Conservation (phyloP, 176 grass and related monocot species). For the Musa acuminata region DNA sequence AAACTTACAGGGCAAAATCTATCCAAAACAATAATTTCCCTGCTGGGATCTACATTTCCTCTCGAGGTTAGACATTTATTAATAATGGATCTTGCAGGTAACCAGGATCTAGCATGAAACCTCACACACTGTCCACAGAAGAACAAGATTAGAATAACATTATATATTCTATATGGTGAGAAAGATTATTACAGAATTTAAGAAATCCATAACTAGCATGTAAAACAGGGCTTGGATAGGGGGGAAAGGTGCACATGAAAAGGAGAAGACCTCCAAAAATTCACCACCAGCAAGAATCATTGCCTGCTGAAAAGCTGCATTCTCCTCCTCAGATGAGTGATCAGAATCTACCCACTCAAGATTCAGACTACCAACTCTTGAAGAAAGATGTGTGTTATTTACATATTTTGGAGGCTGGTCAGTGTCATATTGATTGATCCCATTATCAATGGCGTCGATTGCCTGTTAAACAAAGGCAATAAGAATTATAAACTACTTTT, state of each 20-base stretch:
- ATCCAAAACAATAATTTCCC: slow-evolving; percentile 87
- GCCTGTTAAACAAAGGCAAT: slow-evolving; percentile 33
- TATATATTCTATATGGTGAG: background rate
- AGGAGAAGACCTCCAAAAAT: slow-evolving; percentile 64
- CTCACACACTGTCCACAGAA: slow-evolving; percentile 45
- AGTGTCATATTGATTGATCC: slow-evolving; percentile 90
- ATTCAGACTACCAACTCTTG: slow-evolving; percentile 66
- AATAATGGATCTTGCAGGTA: slow-evolving; percentile 86
- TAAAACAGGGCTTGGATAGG: background rate
- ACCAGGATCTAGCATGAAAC: slow-evolving; percentile 87
- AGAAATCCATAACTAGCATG: background rate
- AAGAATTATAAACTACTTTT: background rate
- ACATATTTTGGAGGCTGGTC: slow-evolving; percentile 88
- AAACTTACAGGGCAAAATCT: slow-evolving; percentile 76
- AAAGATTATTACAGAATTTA: background rate
- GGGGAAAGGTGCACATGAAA: slow-evolving; percentile 2
- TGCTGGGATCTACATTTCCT: slow-evolving; percentile 61
- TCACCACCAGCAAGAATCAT: slow-evolving; percentile 76
- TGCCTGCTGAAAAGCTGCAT: slow-evolving; percentile 75
- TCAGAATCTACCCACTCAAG: slow-evolving; percentile 83
- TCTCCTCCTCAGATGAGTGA: slow-evolving; percentile 81
- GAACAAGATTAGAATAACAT: background rate
- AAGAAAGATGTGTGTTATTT: slow-evolving; percentile 84
- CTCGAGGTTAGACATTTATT: slow-evolving; percentile 63
- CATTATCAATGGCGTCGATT: slow-evolving; percentile 94